These are phyloP conservation scores for Chaetomium cochliodes DNA, from an alignment of 495 filamentous ascomycete genomes.

Conservation along the genomic window DNA sequence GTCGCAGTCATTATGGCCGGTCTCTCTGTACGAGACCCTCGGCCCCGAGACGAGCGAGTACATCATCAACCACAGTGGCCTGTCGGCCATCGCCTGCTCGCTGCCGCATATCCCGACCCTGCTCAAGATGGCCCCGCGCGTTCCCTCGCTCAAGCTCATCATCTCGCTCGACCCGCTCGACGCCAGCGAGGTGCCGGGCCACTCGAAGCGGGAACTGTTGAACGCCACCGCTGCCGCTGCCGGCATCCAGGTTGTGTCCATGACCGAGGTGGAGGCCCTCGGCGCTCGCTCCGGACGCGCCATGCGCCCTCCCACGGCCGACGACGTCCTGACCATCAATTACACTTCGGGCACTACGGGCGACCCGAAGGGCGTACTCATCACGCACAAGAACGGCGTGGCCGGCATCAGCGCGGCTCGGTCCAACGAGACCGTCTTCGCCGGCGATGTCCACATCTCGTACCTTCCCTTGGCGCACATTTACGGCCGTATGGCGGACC, in stretches of 20 bases:
- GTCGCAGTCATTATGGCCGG: slow-evolving; percentile 83
- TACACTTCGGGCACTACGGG: slow-evolving; percentile 98
- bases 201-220: slow-evolving; percentile 76
- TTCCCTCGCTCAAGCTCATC: slow-evolving; percentile 84
- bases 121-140: slow-evolving; percentile 73
- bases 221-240: slow-evolving; percentile 67
- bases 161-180: slow-evolving; percentile 85
- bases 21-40: slow-evolving; percentile 95
- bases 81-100: slow-evolving; percentile 74
- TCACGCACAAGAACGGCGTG: slow-evolving; percentile 80
- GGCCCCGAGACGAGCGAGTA: slow-evolving; percentile 88
- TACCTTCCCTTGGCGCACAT: slow-evolving; percentile 97
- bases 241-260: slow-evolving; percentile 73
- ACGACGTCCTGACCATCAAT: slow-evolving; percentile 90
- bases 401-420: slow-evolving; percentile 64
- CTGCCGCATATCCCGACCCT: slow-evolving; percentile 83
- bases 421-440: slow-evolving; percentile 46
- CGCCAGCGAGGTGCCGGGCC: slow-evolving; percentile 70
- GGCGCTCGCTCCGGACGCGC: slow-evolving; percentile 66
- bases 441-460: slow-evolving; percentile 66
- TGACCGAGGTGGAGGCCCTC: slow-evolving; percentile 72
- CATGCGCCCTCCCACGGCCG: slow-evolving; percentile 65
- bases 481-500: slow-evolving; percentile 80
- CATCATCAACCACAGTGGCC: slow-evolving; percentile 85
- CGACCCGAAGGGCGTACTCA: slow-evolving; percentile 85